Base-by-base conservation (phyloP, 1,284 basidiomycete species). In the Phylloporus gajari region DNA sequence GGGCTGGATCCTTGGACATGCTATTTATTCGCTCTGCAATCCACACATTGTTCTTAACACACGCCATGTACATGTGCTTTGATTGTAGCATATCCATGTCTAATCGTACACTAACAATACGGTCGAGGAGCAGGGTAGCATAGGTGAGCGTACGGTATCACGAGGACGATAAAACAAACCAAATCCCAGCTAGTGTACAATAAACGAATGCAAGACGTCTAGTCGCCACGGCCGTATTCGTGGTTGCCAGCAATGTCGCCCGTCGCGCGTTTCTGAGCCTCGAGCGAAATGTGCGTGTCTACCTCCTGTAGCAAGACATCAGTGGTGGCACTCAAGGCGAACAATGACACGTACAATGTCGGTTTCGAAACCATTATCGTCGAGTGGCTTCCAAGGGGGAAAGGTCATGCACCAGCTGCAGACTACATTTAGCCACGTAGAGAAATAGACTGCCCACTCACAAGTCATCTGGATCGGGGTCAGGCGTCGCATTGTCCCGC, bases 21-120 rank as follows among this genome's bases (percentile, higher is more conserved):
- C 38, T 77, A 79, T 79, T 79, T 78, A 79, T 79, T 72, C 62
- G 62, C 62, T 63, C 62, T 46, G 27, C 62, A 63, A 63, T n/a
- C n/a, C 62, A 63, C 61, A 42, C 27, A 19, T 30, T 46, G 40
- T 44, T n/a, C 42, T 46, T 42, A 27, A n/a, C 60, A 42, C 35
- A 63, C 61, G 15, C 61, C 61, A 63, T 63, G 61, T 63, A 63
- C 61, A 63, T 46, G 61, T 63, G 61, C 38, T 63, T 63, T 53
- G 72, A 58, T 63, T 78, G 76, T 77, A 79, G 76, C 75, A 76
- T 75, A 51, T 51, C 61, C 27, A 27, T 42, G 35, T 62, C n/a
- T 62, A 38, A 62, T 48, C 30, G 27, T 58, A 58, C 27, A 30
- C n/a, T 56, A 56, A 9, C 56, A 59, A 32, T 19, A 59, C 56